A percentile compares a stretch with the other conserved stretches of the same genome.
Conservation (phyloP, 495 filamentous ascomycete genomes). For the Hypoxylon subgilvum region DNA sequence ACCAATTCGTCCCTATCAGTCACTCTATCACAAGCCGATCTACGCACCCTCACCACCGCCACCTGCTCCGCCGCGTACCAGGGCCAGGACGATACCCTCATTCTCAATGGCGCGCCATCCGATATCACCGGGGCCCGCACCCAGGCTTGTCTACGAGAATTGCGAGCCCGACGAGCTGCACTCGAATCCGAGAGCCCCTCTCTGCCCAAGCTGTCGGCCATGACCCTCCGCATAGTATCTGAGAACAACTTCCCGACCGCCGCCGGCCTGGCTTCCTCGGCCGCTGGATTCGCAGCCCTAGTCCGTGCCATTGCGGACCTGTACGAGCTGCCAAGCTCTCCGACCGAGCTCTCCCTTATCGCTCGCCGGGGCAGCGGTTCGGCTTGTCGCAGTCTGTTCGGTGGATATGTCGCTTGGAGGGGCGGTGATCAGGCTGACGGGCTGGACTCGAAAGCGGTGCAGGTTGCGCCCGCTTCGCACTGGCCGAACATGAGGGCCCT, state of each 20-base stretch:
- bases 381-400: conserved; percentile 88
- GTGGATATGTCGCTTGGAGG: conserved; percentile 95
- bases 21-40: conserved; percentile 90
- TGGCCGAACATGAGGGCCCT: conserved; percentile 95
- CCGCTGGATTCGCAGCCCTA: conserved; percentile 93
- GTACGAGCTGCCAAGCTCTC: conserved; percentile 78
- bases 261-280: conserved; percentile 90
- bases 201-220: conserved; percentile 75
- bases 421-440: conserved; percentile 75
- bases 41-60: conserved; percentile 94
- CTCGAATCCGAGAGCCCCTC: conserved; percentile 74
- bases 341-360: conserved; percentile 81
- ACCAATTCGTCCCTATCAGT: conserved; percentile 97
- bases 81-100: conserved; percentile 69
- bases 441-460: conserved; percentile 79
- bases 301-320: conserved; percentile 91
- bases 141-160: conserved; percentile 85
- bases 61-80: conserved; percentile 82
- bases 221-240: conserved; percentile 80
- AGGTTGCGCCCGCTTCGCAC: conserved; percentile 83
- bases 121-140: conserved; percentile 86
- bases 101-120: conserved; percentile 81
- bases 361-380: conserved; percentile 95
- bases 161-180: conserved; percentile 74
- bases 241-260: conserved; percentile 99